phyloP scores from a whole-genome alignment of 768 basidiomycete species.

The Mycena kentingensis region DNA sequence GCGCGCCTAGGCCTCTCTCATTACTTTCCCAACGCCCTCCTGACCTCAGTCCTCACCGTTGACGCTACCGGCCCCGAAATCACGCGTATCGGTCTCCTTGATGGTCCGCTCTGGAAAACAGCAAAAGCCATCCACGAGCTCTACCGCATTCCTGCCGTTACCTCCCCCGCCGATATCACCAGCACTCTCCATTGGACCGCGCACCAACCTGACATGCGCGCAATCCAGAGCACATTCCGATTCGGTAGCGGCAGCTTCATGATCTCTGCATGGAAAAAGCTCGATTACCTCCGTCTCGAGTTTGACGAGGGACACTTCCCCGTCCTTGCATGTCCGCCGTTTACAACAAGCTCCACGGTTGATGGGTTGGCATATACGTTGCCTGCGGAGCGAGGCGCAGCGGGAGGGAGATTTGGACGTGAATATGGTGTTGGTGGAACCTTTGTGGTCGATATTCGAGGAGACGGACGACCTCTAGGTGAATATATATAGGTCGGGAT shows the following conservation, averaged over 20 bases:
- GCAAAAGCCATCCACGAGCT: constrained; percentile 22
- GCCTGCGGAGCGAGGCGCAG: constrained; percentile 13
- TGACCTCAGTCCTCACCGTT: constrained; percentile 7
- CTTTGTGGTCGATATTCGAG: constrained; percentile 21
- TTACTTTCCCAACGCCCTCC: constrained; percentile 21
- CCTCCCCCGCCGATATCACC: constrained; percentile 5
- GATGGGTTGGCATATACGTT: constrained; percentile 23
- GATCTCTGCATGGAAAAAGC: constrained; percentile 26
- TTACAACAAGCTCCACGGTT: constrained; percentile 19
- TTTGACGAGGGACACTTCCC: constrained; percentile 17
- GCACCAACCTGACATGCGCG: constrained; percentile 16
- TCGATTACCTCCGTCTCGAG: constrained; percentile 18
- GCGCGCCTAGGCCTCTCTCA: constrained; percentile 4
- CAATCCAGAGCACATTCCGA: constrained; percentile 9
- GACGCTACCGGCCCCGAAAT: background rate
- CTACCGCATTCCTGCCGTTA: constrained; percentile 1
- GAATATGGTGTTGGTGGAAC: constrained; percentile 17
- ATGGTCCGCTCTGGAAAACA: constrained; percentile 21
- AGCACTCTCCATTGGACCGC: constrained; percentile 21
- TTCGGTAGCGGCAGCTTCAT: constrained; percentile 23
- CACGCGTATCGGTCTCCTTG: constrained; percentile 9
- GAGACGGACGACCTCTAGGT: background rate
- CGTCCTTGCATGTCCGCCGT: constrained; percentile 22
- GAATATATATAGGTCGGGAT: background rate
- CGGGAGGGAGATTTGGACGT: constrained; percentile 22